Base-by-base conservation (phyloP, 495 filamentous ascomycete genomes). In the Margaritispora aquatica region DNA sequence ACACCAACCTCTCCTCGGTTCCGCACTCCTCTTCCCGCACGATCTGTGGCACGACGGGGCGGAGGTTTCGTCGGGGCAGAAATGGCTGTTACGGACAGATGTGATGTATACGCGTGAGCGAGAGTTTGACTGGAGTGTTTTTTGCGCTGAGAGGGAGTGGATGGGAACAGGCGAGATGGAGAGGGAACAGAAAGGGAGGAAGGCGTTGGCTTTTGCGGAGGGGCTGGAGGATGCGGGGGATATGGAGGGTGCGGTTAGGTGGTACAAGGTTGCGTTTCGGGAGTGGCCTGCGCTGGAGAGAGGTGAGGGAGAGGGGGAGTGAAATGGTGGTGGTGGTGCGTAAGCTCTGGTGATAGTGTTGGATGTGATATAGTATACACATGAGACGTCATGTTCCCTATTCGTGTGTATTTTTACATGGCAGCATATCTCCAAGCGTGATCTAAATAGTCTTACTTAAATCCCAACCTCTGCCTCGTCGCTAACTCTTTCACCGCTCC, bases 11-110 rank as follows among this genome's bases (percentile, higher is more conserved):
- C 19, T 36, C 1, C 46, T 47, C 2, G 59, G 59, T 2, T 24
- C 26, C n/a, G 59, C 59, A 15, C 1, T 20, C 1, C n/a, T 62
- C 23, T 62, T 62, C 54, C 46, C 54, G 10, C 46, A 57, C 19
- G 36, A 57, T 20, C 15, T 61, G 8, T 62, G 59, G 54, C 59
- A 62, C 27, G 59, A 54, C 23, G 52, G 52, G 2, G 52, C 38
- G 29, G 52, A 54, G 31, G 10, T 54, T 2, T 17, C 22, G 1
- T 17, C 27, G 3, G 52, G 52, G 19, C 15, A 34, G 10, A 54
- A 54, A 17, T 54, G n/a, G 38, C 38, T 54, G 2, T 31, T 54
- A 3, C 2, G 52, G 21, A 54, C 52, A 36, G 52, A 54, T 21
- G 20, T 54, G 1, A 54, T 54, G 31, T 54, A 20, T 24, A 10